Conservation (phyloP, 306 rosid species). For the Gastrolobium bilobum region DNA sequence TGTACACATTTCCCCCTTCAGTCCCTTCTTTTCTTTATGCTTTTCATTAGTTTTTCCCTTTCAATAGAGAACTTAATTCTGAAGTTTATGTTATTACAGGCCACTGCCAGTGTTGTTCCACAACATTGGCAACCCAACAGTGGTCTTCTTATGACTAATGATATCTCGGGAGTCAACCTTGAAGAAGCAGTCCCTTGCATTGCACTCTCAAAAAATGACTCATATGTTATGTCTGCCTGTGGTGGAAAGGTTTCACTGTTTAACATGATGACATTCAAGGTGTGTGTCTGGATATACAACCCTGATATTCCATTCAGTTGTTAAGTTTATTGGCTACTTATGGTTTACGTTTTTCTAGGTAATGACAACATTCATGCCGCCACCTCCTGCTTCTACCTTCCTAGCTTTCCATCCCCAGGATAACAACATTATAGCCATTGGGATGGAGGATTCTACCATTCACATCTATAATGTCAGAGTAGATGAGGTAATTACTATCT, state of each 20-base stretch:
- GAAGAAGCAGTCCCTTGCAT: slow-evolving; percentile 89
- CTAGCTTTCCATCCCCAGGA: slow-evolving; percentile 87
- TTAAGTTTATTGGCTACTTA: slow-evolving; percentile 36
- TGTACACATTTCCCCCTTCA: slow-evolving; percentile 7
- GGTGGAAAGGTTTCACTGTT: slow-evolving; percentile 89
- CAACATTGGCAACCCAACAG: slow-evolving; percentile 85
- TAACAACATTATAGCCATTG: slow-evolving; percentile 92
- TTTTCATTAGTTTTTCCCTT: slow-evolving; percentile 29
- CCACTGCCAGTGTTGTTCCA: slow-evolving; percentile 89
- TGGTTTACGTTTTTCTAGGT: slow-evolving; percentile 59
- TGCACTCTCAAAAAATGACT: slow-evolving; percentile 85
- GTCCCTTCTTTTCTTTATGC: slow-evolving; percentile 37
- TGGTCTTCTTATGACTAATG: slow-evolving; percentile 87
- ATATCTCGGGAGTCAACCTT: slow-evolving; percentile 77
- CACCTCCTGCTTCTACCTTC: slow-evolving; percentile 85
- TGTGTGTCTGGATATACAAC: slow-evolving; percentile 41
- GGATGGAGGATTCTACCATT: slow-evolving; percentile 90
- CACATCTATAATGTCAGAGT: slow-evolving; percentile 80
- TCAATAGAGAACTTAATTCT: slow-evolving; percentile 50
- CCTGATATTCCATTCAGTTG: slow-evolving; percentile 23
- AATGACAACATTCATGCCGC: slow-evolving; percentile 82
- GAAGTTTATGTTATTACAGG: slow-evolving; percentile 65
- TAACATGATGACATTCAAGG: slow-evolving; percentile 87
- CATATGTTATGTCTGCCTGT: slow-evolving; percentile 85
- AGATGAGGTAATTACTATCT: slow-evolving; percentile 70